Conservation (phyloP, 257 asterid genomes). For the Lycium ferocissimum region DNA sequence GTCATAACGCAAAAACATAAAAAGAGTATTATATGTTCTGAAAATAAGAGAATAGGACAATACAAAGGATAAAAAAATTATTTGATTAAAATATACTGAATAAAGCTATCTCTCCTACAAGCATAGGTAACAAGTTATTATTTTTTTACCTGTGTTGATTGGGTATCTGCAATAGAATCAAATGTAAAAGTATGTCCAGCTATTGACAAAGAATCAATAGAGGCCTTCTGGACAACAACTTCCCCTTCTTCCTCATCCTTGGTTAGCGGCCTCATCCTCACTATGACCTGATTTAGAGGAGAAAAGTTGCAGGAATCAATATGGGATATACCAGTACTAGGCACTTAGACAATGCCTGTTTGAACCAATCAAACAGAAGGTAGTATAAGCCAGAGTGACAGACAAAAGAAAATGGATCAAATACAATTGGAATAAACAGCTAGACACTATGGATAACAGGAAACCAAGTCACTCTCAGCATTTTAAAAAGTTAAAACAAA, state of each 20-base stretch:
- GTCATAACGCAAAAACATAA: too few relatives aligned
- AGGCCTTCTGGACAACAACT: conserved; percentile 61
- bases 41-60: too few relatives aligned
- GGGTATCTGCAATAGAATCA: conserved; percentile 83
- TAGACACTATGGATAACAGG: background rate
- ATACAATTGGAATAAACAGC: background rate
- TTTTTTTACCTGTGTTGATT: conserved; percentile 75
- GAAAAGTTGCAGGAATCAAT: conserved; percentile 21
- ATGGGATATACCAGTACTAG: background rate
- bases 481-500: background rate
- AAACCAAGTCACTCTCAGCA: background rate
- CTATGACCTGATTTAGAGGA: conserved; percentile 64
- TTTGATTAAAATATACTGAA: background rate
- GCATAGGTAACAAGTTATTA: background rate
- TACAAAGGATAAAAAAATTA: background rate
- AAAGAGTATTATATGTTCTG: too few relatives aligned
- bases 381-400: conserved; percentile 19
- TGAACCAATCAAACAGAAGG: background rate
- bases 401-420: background rate
- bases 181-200: conserved; percentile 83
- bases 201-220: conserved; percentile 73
- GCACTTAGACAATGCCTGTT: background rate
- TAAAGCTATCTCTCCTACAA: conserved; percentile 5
- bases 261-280: conserved; percentile 91
- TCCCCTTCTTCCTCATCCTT: conserved; percentile 82